Percentiles rank a stretch among this genome's conserved stretches.
Conservation (phyloP, 2,329 filamentous ascomycete species). For the Zymoseptoria ardabiliae region DNA sequence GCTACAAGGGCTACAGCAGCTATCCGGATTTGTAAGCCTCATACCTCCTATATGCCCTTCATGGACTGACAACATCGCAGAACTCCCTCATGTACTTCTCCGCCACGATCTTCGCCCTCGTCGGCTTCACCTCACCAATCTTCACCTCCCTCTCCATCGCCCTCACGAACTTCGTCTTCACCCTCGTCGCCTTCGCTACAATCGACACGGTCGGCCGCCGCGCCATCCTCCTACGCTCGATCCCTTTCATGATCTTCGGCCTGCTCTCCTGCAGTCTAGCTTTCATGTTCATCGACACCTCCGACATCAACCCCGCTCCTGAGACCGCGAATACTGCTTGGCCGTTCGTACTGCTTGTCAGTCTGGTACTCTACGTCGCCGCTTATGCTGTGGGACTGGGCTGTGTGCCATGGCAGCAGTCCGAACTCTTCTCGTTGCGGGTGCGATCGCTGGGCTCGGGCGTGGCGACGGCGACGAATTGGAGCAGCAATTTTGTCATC, state of each 20-base stretch:
- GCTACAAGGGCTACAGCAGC: constrained; percentile 78
- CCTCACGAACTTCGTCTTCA: constrained; percentile 40
- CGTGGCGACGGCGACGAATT: constrained; percentile 73
- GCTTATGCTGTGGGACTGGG: constrained; percentile 81
- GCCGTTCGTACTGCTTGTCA: constrained; percentile 56
- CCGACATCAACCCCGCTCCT: neutral
- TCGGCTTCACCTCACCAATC: constrained; percentile 41
- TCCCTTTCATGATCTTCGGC: constrained; percentile 75
- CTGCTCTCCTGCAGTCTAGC: constrained; percentile 64
- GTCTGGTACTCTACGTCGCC: constrained; percentile 77
- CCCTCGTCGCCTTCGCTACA: constrained; percentile 37
- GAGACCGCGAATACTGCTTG: constrained; percentile 15
- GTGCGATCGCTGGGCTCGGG: constrained; percentile 68
- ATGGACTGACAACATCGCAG: constrained; percentile 15
- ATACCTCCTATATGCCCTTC: neutral
- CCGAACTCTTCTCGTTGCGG: constrained; percentile 70
- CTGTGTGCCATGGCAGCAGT: constrained; percentile 94
- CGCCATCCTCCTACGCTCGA: constrained; percentile 67
- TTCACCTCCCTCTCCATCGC: constrained; percentile 39
- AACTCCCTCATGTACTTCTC: constrained; percentile 44
- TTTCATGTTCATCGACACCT: constrained; percentile 58
- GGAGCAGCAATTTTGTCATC: constrained; percentile 78
- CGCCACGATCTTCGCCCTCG: constrained; percentile 41
- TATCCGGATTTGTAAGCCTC: constrained; percentile 16
- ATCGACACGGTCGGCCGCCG: constrained; percentile 41